A percentile compares a stretch with the other conserved stretches of the same genome.
These are phyloP conservation scores for Backusella westeae DNA, from an alignment of 192 early-diverging fungal species.

Conservation along the genomic window DNA sequence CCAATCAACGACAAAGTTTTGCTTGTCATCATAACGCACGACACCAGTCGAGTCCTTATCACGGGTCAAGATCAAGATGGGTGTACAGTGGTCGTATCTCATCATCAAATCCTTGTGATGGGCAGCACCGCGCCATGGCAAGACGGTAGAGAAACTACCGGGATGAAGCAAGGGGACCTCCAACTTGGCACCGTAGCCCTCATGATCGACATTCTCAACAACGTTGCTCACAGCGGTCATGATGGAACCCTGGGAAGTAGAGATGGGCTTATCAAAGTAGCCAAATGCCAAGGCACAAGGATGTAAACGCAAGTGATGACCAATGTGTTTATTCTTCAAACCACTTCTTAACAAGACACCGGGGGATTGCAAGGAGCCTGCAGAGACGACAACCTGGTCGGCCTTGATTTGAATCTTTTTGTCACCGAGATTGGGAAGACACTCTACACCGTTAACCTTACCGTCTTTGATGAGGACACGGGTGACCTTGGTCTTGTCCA, in stretches of 20 bases:
- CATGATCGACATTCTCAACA: slow-evolving; percentile 56
- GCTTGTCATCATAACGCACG: slow-evolving; percentile 42
- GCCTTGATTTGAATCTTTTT: slow-evolving; percentile 44
- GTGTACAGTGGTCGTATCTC: slow-evolving; percentile 42
- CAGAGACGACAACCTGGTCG: slow-evolving; percentile 54
- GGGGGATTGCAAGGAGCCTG: slow-evolving; percentile 66
- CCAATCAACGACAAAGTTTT: slow-evolving; percentile 47
- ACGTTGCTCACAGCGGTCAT: slow-evolving; percentile 65
- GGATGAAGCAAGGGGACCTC: slow-evolving; percentile 63
- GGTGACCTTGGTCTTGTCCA: slow-evolving; percentile 56
- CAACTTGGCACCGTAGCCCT: slow-evolving; percentile 64
- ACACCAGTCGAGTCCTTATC: slow-evolving; percentile 56
- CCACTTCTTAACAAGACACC: slow-evolving; percentile 62
- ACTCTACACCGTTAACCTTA: slow-evolving; percentile 56
- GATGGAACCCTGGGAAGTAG: slow-evolving; percentile 55
- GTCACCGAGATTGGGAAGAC: background rate
- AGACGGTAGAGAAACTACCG: slow-evolving; percentile 33
- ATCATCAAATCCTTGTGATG: slow-evolving; percentile 56
- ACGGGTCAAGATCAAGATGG: slow-evolving; percentile 56
- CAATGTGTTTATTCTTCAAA: slow-evolving; percentile 70
- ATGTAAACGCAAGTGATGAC: slow-evolving; percentile 61
- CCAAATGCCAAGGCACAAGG: slow-evolving; percentile 63
- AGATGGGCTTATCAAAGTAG: slow-evolving; percentile 52
- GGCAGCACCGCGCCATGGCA: slow-evolving; percentile 48
- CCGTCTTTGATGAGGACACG: slow-evolving; percentile 53